phyloP scores from a whole-genome alignment of 768 basidiomycete species.

The Leccinum obscurum region DNA sequence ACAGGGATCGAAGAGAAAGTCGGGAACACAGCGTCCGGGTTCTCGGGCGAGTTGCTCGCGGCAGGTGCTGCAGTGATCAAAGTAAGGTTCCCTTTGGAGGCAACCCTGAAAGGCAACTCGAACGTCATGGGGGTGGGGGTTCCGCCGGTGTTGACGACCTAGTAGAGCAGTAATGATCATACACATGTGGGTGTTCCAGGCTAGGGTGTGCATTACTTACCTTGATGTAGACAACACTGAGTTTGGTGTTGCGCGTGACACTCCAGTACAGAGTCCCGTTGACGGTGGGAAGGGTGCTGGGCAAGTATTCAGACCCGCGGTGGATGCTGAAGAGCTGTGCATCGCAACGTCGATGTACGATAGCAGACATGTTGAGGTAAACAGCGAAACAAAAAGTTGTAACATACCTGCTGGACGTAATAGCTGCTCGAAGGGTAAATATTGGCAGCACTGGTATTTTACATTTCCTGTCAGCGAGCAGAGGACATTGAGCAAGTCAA shows the following conservation, averaged over 20 bases:
- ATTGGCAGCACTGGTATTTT: constrained; percentile 40
- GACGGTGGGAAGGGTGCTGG: constrained; percentile 53
- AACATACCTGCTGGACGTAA: constrained; percentile 35
- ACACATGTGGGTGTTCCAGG: not conserved
- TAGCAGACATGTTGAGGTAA: not conserved
- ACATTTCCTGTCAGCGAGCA: not conserved
- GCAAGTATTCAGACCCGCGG: constrained; percentile 58
- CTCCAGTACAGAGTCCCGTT: constrained; percentile 63
- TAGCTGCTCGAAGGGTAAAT: no score
- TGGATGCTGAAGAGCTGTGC: constrained; percentile 60
- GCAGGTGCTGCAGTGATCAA: not conserved
- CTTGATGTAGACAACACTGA: constrained; percentile 53
- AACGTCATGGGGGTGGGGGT: constrained; percentile 45
- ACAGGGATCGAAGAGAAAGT: not conserved
- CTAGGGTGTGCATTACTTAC: constrained; percentile 23
- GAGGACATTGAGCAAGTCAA: not conserved
- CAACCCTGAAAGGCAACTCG: constrained; percentile 51
- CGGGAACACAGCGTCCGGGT: not conserved
- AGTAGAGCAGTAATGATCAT: not conserved
- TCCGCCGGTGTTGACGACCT: constrained; percentile 54
- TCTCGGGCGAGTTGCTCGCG: not conserved
- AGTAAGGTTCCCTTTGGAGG: constrained; percentile 15
- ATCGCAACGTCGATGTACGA: not conserved
- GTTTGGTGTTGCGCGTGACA: constrained; percentile 35
- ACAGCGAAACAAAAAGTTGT: no score